Percentiles rank a stretch among this genome's conserved stretches.
Evolutionary conservation across 1,284 basidiomycete genomes (phyloP).

Genomic region (Fomitopsis palustris): DNA sequence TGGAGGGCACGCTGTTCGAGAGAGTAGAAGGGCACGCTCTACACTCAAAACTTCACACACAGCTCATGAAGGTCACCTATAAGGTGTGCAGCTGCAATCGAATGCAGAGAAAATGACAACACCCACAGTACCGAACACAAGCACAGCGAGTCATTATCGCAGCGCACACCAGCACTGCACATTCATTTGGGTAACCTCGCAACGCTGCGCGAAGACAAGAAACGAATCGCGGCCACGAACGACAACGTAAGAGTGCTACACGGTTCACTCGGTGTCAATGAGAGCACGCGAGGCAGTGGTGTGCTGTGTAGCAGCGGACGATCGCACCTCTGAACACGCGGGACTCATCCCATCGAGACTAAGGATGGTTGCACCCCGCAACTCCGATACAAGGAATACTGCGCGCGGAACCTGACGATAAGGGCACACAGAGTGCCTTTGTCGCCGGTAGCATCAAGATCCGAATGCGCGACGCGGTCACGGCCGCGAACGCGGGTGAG

Average conservation of each 20-base stretch:
- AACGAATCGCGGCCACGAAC: no score
- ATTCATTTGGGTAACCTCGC: no score
- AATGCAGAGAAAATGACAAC: no score
- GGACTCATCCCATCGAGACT: neutral
- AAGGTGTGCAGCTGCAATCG: neutral
- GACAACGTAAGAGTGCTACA: no score
- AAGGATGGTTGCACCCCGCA: neutral
- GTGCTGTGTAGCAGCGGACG: neutral
- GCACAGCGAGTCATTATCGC: no score
- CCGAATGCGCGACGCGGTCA: neutral
- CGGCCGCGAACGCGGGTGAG: neutral
- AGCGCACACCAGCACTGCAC: no score
- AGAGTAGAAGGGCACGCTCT: neutral
- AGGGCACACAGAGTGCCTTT: neutral
- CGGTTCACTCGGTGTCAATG: no score
- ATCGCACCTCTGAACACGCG: neutral
- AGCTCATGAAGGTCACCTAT: no score
- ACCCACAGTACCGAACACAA: no score
- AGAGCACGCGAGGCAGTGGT: slow-evolving; percentile 3
- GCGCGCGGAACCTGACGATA: neutral
- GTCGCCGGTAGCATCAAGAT: neutral
- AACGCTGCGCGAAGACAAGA: no score
- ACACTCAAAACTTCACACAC: no score
- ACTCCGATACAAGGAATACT: neutral
- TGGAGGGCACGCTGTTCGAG: neutral